Evolutionary conservation across 176 grass and related monocot genomes (phyloP).

Genomic region (Lolium rigidum): DNA sequence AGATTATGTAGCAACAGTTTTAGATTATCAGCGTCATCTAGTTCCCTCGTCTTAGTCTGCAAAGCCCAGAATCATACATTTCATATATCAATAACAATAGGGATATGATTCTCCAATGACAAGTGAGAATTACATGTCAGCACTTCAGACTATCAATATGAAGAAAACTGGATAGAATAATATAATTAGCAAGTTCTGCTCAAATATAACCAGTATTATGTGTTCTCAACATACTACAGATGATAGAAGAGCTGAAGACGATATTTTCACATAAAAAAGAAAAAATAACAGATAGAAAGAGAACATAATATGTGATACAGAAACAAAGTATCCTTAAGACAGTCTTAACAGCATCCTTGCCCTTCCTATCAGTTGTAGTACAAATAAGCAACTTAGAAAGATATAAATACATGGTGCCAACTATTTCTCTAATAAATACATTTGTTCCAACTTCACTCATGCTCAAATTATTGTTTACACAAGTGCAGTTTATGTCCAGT

Average conservation of each 20-base stretch:
- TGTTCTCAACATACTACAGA: background rate
- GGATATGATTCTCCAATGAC: background rate
- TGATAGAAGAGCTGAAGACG: constrained; percentile 19
- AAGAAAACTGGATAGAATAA: constrained; percentile 6
- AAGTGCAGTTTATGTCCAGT: constrained; percentile 13
- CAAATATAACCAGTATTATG: background rate
- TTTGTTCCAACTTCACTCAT: background rate
- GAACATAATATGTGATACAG: background rate
- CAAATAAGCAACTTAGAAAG: background rate
- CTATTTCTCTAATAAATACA: background rate
- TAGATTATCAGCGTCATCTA: constrained; percentile 68
- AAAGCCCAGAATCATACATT: constrained; percentile 28
- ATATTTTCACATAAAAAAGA: background rate
- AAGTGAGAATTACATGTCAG: background rate
- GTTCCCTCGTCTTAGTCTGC: constrained; percentile 59
- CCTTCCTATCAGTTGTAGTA: background rate
- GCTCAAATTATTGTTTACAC: background rate
- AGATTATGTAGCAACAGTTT: constrained; percentile 85
- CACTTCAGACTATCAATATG: background rate
- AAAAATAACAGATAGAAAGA: constrained; percentile 25
- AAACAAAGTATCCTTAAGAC: constrained; percentile 15
- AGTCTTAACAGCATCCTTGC: background rate
- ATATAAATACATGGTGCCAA: background rate
- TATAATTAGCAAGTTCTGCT: background rate
- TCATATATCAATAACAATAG: background rate